Evolutionary conservation across 805 yeast genomes (phyloP), one percentile per base, ranked within the genome.

Genomic region (Yueomyces sp.): DNA sequence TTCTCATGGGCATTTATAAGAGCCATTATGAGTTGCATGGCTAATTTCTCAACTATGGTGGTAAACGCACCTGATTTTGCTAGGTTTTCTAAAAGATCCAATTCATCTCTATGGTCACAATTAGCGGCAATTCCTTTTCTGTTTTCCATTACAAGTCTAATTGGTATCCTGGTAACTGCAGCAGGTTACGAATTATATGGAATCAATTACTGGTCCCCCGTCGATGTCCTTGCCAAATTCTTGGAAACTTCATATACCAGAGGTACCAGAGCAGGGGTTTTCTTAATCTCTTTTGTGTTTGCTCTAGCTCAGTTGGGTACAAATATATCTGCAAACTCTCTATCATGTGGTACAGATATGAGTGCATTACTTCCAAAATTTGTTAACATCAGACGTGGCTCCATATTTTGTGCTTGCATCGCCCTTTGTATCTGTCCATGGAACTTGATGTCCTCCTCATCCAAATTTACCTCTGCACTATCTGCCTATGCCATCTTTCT

Each of bases 31-130:
- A 79, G 77, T 60, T 71, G 85, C 38, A 66, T 85, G 47, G 81
- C 88, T 29, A 84, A 84, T 65, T 85, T 84, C 54, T 85, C 90
- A 3, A 79, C 92, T 9, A 68, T 85, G 53, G 79, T 84, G 53
- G 73, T 80, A 44, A 85, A 85, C 64, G 84, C 88, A 7, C 90
- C 94, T 0, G 94, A 85, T 67, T 84, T 83, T 58, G 68, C 88
- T 26, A 74, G 94, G 56, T 80, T 85, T 62, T 77, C 92, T 3
- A 69, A 66, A 42, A 72, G 73, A n/a, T 64, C 67, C 29, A 57
- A 47, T 26, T 57, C 73, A 12, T 66, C 76, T 4, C 53, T 64
- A 28, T 68, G 68, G 64, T 68, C 80, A 5, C 82, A 77, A 57
- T 52, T 69, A 37, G 53, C 79, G 28, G 68, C 86, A 3, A 76